These are phyloP conservation scores for Xylaria digitata DNA, from an alignment of 2,329 filamentous ascomycete genomes.

Conservation along the genomic window DNA sequence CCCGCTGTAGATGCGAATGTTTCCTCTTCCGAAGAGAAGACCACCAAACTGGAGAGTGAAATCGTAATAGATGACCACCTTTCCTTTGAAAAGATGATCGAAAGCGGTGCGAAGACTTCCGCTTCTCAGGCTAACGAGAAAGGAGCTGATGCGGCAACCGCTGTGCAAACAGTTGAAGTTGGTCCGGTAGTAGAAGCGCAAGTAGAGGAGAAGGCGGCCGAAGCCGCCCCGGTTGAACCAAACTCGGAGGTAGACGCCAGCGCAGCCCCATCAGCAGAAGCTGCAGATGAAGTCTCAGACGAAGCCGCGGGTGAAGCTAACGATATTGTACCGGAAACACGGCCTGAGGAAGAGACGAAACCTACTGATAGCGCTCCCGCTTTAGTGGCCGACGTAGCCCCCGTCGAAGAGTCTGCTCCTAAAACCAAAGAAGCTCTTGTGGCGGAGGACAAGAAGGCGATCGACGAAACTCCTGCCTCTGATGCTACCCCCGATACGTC, in stretches of 20 bases:
- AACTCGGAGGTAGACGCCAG: conserved; percentile 9
- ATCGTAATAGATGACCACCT: conserved; percentile 30
- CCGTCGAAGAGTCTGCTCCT: conserved; percentile 18
- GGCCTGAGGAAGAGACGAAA: conserved; percentile 17
- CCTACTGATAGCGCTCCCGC: conserved; percentile 8
- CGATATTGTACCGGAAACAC: conserved; percentile 9
- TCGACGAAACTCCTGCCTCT: conserved; percentile 11
- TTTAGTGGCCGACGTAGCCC: conserved; percentile 1
- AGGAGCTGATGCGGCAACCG: conserved; percentile 5
- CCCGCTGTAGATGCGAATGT: conserved; percentile 9
- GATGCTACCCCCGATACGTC: neutral
- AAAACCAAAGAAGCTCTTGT: conserved; percentile 18
- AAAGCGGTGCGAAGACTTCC: neutral
- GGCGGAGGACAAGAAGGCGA: conserved; percentile 7
- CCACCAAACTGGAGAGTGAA: neutral
- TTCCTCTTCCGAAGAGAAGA: conserved; percentile 3
- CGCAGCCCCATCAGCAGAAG: conserved; percentile 5
- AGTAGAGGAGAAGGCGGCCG: conserved; percentile 9
- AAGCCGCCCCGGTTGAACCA: conserved; percentile 4
- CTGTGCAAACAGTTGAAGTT: conserved; percentile 7
- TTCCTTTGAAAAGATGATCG: conserved; percentile 22
- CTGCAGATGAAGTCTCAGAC: conserved; percentile 10
- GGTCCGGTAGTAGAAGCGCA: conserved; percentile 5
- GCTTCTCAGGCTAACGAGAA: conserved; percentile 18
- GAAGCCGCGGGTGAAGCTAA: conserved; percentile 7